Evolutionary conservation across 2,329 filamentous ascomycete genomes (phyloP), one percentile per base, ranked within the genome.

Genomic region (Ophioceras dolichostomum): DNA sequence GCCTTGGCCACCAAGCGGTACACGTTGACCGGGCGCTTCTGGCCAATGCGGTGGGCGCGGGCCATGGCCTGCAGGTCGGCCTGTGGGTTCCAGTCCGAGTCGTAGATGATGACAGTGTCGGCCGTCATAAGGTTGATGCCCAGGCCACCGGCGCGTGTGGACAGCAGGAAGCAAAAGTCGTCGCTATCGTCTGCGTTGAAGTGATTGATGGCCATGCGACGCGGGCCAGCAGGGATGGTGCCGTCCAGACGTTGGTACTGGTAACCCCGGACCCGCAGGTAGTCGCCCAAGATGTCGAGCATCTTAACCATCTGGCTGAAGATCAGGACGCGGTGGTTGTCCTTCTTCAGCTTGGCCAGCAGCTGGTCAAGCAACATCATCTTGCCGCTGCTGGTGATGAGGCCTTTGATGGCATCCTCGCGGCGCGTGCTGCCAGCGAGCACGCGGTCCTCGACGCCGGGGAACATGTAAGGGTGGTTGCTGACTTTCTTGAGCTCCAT

Each of bases 271-370:
- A 91, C 73, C 36, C 86, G 83, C 46, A 96, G 75, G 54, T 98
- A 98, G 51, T 98, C 89, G 32, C 86, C 85, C 2, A 98, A 70
- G 37, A 98, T 91, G 52, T 98, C 88, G 17, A 98, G 73, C 83
- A 98, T 96, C 55, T 86, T 93, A 26, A 98, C 93, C 91, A 98
- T 98, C 56, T 98, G 91, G 56, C 89, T 96, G 67, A 98, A 98
- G 46, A 98, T 96, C 44, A 98, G 65, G 10, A 98, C 93, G 38
- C 91, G 84, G 59, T 98, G 91, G 34, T 85, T 86, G 52, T 98
- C 91, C 47, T 81, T 84, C 57, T 83, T 94, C 46, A 98, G 64
- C 60, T 98, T 98, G 5, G 83, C 82, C 10, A 98, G 70, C n/a
- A 98, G 76, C 54, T 88, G 86, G 50, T 98, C 91, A 7, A 98